phyloP scores from a whole-genome alignment of 2,329 filamentous ascomycete genomes.

The Mycosphaerella arachidis region DNA sequence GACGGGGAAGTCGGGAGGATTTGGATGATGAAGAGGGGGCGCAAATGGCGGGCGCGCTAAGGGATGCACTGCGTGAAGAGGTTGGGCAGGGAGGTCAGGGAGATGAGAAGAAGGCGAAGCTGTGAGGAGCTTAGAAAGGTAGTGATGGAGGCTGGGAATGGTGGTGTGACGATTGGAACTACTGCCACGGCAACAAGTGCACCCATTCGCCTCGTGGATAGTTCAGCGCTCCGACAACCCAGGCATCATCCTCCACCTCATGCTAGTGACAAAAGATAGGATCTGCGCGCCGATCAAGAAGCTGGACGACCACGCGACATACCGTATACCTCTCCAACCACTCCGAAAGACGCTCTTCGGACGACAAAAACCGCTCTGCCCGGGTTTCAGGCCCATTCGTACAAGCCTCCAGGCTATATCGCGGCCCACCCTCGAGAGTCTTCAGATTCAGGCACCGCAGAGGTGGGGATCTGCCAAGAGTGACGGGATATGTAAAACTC shows the following conservation, averaged over 20 bases:
- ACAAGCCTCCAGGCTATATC: neutral
- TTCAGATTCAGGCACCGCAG: neutral
- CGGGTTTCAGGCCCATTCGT: neutral
- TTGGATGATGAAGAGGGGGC: conserved; percentile 70
- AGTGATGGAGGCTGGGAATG: neutral
- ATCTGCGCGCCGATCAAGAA: neutral
- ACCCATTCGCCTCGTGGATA: neutral
- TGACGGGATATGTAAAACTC: neutral
- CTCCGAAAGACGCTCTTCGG: neutral
- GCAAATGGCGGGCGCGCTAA: conserved; percentile 51
- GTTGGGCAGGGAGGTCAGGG: conserved; percentile 6
- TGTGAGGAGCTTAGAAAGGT: neutral
- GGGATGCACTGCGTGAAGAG: conserved; percentile 34
- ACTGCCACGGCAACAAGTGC: neutral
- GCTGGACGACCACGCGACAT: neutral
- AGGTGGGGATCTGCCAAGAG: neutral
- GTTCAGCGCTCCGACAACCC: neutral
- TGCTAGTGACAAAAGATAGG: neutral
- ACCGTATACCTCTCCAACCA: neutral
- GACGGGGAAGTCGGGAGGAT: conserved; percentile 65
- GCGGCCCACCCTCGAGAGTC: neutral
- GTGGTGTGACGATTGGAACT: neutral
- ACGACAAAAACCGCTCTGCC: neutral
- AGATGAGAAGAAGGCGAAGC: conserved; percentile 1
- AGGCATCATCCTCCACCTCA: neutral